phyloP scores from a whole-genome alignment of 176 grass and related monocot species.

The Hordeum vulgare region DNA sequence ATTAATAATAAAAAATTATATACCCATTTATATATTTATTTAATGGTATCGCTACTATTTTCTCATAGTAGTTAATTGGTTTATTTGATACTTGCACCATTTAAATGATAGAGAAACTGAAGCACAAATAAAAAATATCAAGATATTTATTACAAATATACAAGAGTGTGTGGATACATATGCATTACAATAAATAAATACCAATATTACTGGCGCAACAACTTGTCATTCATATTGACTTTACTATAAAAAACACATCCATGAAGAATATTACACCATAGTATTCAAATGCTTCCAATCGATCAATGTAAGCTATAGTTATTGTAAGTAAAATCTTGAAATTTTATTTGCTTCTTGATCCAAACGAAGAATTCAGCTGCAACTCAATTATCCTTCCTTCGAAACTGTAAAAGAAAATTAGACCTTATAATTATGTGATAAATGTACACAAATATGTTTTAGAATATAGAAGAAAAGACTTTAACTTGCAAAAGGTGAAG shows the following conservation, averaged over 20 bases:
- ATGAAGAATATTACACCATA: background rate
- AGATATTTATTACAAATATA: background rate
- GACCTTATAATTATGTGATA: too few species aligned
- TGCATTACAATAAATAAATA: background rate
- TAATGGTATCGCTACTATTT: background rate
- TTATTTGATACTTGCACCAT: too few species aligned
- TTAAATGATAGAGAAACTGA: too few species aligned
- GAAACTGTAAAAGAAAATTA: too few species aligned
- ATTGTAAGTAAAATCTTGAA: background rate
- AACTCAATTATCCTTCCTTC: too few species aligned
- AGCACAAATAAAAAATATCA: too few species aligned
- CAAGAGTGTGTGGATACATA: background rate
- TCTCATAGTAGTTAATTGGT: too few species aligned
- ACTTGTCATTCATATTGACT: background rate
- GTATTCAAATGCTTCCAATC: background rate
- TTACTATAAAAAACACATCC: background rate
- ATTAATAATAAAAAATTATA: background rate
- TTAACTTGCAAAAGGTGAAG: too few species aligned
- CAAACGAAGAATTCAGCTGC: too few species aligned
- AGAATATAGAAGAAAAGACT: too few species aligned
- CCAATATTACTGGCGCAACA: background rate
- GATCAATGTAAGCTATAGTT: background rate
- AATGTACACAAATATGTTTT: too few species aligned
- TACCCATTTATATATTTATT: background rate
- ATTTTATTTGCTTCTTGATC: too few species aligned